Percentiles rank a stretch among this genome's conserved stretches.
phyloP scores from a whole-genome alignment of 164 flowering plant species.

The Vitis cinerea region DNA sequence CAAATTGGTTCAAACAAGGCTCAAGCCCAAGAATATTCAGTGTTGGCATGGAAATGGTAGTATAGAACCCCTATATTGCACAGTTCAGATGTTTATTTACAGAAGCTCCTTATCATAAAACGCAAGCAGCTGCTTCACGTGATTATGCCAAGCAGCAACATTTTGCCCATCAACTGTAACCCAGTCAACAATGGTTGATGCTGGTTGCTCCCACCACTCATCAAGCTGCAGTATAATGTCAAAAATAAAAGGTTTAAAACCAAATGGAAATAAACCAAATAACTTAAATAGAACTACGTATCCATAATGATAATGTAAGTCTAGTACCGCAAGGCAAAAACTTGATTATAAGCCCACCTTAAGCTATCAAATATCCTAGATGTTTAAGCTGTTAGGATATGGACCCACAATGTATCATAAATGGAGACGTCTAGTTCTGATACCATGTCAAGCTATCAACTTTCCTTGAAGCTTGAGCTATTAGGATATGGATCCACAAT shows the following conservation, averaged over 20 bases:
- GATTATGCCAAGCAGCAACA: conserved; percentile 92
- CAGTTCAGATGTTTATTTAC: conserved; percentile 14
- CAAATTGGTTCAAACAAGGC: too few relatives aligned
- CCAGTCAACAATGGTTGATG: conserved; percentile 94
- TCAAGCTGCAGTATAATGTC: conserved; percentile 58
- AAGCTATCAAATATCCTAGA: not conserved
- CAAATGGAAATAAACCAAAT: not conserved
- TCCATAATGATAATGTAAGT: not conserved
- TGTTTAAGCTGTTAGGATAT: too few relatives aligned
- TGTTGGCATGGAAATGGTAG: conserved; percentile 5
- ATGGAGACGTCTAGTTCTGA: too few relatives aligned
- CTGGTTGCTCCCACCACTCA: conserved; percentile 99
- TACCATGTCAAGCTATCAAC: too few relatives aligned
- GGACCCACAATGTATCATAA: too few relatives aligned
- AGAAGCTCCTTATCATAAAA: conserved; percentile 70
- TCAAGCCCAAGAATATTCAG: too few relatives aligned
- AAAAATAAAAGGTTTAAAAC: not conserved
- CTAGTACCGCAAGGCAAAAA: not conserved
- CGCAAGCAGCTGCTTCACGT: conserved; percentile 90
- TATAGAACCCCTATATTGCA: not conserved
- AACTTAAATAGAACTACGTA: too few relatives aligned
- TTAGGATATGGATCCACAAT: too few relatives aligned
- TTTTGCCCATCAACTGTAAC: conserved; percentile 84
- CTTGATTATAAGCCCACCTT: not conserved
- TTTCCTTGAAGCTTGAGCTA: too few relatives aligned